These are phyloP conservation scores for Scedosporium aurantiacum DNA, from an alignment of 2,329 filamentous ascomycete species.

Conservation along the genomic window DNA sequence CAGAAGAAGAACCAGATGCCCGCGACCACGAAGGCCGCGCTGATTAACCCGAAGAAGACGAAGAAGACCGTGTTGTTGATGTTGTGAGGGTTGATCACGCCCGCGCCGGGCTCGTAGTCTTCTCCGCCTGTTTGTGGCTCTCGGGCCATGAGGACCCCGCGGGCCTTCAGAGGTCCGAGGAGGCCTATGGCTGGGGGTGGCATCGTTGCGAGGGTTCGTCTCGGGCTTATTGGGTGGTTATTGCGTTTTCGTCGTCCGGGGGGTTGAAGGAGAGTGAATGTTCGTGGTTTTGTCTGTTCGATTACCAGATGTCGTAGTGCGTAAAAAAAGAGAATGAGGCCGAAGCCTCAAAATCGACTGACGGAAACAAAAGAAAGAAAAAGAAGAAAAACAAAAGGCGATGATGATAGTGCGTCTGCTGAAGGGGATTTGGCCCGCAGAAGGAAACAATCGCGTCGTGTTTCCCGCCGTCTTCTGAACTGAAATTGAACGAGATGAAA, in stretches of 20 bases:
- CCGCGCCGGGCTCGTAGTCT: conserved; percentile 28
- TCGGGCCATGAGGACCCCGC: conserved; percentile 29
- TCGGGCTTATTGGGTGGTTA: background rate
- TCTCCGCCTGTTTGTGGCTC: conserved; percentile 21
- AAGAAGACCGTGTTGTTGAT: conserved; percentile 66
- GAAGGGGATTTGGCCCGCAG: background rate
- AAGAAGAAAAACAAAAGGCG: background rate
- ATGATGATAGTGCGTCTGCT: background rate
- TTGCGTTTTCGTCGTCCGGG: no score
- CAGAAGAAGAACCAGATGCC: conserved; percentile 98
- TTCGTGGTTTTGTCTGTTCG: background rate
- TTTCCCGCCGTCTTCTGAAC: background rate
- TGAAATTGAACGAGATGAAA: background rate
- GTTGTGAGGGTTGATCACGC: conserved; percentile 40
- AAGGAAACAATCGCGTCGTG: background rate
- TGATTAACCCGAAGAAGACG: conserved; percentile 75
- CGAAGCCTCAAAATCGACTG: background rate
- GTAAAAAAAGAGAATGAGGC: background rate
- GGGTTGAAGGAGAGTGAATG: background rate
- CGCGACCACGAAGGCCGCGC: conserved; percentile 60
- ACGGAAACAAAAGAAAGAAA: background rate
- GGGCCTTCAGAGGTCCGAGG: conserved; percentile 30
- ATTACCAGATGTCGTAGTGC: background rate
- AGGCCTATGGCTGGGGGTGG: background rate
- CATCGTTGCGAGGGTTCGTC: background rate